Evolutionary conservation across 73 alveolate genomes (phyloP).

Genomic region (Paramecium tetraurelia): DNA sequence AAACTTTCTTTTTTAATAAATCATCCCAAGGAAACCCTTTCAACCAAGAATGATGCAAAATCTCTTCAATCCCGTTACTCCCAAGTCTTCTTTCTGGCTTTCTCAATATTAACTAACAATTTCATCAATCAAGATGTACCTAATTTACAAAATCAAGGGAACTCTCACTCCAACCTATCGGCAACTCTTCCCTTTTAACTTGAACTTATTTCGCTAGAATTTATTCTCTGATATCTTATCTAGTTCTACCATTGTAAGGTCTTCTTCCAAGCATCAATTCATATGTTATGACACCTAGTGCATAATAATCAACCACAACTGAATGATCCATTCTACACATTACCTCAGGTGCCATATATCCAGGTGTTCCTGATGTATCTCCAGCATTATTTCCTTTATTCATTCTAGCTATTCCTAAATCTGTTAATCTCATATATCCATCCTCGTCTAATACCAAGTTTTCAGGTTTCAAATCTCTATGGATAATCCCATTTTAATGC

Average conservation of each 20-base stretch:
- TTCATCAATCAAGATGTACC: not conserved
- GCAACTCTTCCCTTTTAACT: conserved; percentile 85
- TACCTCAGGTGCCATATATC: conserved; percentile 97
- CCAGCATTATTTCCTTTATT: conserved; percentile 86
- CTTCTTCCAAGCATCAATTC: conserved; percentile 84
- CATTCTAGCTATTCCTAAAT: conserved; percentile 94
- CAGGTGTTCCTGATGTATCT: conserved; percentile 94
- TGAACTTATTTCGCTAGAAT: conserved; percentile 88
- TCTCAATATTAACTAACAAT: conserved; percentile 50
- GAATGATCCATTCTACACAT: conserved; percentile 74
- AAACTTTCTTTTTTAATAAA: conserved; percentile 60
- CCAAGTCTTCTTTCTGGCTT: conserved; percentile 78
- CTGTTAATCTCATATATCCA: conserved; percentile 94
- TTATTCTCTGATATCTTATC: conserved; percentile 96
- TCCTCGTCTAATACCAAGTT: conserved; percentile 89
- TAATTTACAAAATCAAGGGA: conserved; percentile 87
- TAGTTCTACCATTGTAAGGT: conserved; percentile 94
- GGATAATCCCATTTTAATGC: conserved; percentile 90
- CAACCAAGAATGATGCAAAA: conserved; percentile 78
- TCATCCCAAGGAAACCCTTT: conserved; percentile 79
- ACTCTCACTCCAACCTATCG: conserved; percentile 89
- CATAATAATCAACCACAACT: conserved; percentile 76
- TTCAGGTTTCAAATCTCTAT: conserved; percentile 98
- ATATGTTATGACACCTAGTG: conserved; percentile 84
- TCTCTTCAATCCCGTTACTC: conserved; percentile 73